phyloP scores from a whole-genome alignment of 306 rosid species.

The Cicer judaicum region DNA sequence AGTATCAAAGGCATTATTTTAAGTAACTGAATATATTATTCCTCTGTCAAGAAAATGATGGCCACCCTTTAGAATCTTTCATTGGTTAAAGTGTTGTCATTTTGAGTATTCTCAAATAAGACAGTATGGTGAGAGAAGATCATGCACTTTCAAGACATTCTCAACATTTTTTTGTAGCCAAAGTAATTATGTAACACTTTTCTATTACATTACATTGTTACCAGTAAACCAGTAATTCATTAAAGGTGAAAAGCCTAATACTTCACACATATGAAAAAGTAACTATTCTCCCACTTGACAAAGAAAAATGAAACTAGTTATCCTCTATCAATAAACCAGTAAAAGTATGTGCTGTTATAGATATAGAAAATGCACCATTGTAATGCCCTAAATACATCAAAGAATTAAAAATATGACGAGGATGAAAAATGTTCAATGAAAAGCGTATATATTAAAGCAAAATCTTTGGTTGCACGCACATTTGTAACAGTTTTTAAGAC shows the following conservation, averaged over 20 bases:
- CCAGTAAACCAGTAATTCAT: neutral
- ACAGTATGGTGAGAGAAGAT: slow-evolving; percentile 14
- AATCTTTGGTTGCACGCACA: slow-evolving; percentile 33
- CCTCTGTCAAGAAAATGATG: slow-evolving; percentile 46
- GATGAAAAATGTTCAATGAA: slow-evolving; percentile 41
- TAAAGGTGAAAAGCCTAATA: neutral
- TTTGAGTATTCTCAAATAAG: slow-evolving; percentile 18
- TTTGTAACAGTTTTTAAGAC: too few species aligned
- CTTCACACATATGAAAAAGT: neutral
- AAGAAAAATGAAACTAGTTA: slow-evolving; percentile 21
- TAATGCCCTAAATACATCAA: neutral
- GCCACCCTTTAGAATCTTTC: slow-evolving; percentile 34
- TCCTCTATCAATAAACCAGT: neutral
- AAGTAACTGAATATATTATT: slow-evolving; percentile 41
- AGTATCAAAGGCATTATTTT: slow-evolving; percentile 32
- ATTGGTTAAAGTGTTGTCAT: slow-evolving; percentile 12
- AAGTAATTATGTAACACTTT: neutral
- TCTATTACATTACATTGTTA: neutral
- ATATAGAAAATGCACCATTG: slow-evolving; percentile 46
- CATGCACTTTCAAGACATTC: neutral
- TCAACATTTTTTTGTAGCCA: neutral
- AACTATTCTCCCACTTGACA: neutral
- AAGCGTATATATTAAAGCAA: slow-evolving; percentile 50
- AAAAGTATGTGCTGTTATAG: slow-evolving; percentile 36
- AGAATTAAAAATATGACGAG: slow-evolving; percentile 37